phyloP scores from a whole-genome alignment of 78 protist species.

The Dictyostelium firmibasis region DNA sequence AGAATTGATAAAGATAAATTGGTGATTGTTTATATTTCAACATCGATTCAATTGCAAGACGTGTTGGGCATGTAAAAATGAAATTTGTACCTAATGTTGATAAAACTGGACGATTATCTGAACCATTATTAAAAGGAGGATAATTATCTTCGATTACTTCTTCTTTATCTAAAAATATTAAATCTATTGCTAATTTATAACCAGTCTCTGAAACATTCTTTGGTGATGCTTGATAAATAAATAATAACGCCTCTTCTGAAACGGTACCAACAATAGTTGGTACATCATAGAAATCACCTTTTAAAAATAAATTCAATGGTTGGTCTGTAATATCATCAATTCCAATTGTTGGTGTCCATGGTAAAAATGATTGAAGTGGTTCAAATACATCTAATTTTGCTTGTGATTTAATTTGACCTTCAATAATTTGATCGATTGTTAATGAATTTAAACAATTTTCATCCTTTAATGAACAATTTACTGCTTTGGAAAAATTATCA shows the following conservation, averaged over 20 bases:
- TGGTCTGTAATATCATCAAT: constrained; percentile 42
- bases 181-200: not conserved
- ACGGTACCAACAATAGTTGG: constrained; percentile 70
- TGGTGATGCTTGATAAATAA: constrained; percentile 44
- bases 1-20: constrained; percentile 37
- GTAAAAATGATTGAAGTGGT: constrained; percentile 47
- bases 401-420: constrained; percentile 48
- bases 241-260: constrained; percentile 41
- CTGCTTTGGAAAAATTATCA: constrained; percentile 22
- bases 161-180: constrained; percentile 8
- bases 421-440: not conserved
- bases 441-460: not conserved
- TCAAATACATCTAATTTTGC: not conserved
- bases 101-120: constrained; percentile 38
- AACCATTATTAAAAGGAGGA: constrained; percentile 1
- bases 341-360: constrained; percentile 68
- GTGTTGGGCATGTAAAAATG: constrained; percentile 52
- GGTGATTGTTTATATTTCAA: not conserved
- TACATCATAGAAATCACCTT: constrained; percentile 33
- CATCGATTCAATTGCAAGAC: not conserved
- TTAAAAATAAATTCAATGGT: constrained; percentile 23
- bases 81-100: constrained; percentile 48
- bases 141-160: not conserved
- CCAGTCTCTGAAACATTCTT: not conserved
- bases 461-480: constrained; percentile 6